Evolutionary conservation across 345 rosid genomes (phyloP).

Genomic region (Camelina laxa): DNA sequence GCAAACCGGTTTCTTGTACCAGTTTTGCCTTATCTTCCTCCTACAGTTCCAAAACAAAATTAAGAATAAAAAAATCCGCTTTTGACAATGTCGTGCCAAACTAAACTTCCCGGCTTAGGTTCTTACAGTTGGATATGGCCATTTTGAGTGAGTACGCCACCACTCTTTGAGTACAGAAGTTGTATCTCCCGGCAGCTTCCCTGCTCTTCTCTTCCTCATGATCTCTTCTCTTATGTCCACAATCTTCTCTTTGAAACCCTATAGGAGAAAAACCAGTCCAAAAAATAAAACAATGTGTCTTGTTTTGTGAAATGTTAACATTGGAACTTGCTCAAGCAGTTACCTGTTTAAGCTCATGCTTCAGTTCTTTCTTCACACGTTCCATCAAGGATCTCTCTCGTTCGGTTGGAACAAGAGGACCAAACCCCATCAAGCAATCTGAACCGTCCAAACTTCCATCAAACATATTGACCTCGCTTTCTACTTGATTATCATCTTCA

Average conservation of each 20-base stretch:
- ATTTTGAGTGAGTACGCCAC: slow-evolving; percentile 92
- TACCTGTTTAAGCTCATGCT: slow-evolving; percentile 92
- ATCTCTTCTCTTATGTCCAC: slow-evolving; percentile 90
- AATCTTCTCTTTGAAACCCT: slow-evolving; percentile 90
- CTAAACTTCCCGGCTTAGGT: neutral
- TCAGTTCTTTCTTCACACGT: slow-evolving; percentile 82
- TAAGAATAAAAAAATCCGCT: neutral
- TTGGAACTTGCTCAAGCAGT: slow-evolving; percentile 10
- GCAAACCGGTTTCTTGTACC: slow-evolving; percentile 85
- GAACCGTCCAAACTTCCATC: slow-evolving; percentile 54
- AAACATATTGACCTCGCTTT: slow-evolving; percentile 66
- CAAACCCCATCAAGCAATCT: slow-evolving; percentile 73
- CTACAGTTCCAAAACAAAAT: slow-evolving; percentile 41
- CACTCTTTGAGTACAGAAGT: slow-evolving; percentile 77
- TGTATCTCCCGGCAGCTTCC: slow-evolving; percentile 89
- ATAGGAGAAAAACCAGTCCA: slow-evolving; percentile 1
- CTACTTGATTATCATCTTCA: slow-evolving; percentile 78
- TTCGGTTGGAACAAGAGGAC: slow-evolving; percentile 84
- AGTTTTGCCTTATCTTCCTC: slow-evolving; percentile 86
- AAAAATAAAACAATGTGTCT: neutral
- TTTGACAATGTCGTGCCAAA: neutral
- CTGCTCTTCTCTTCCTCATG: slow-evolving; percentile 87
- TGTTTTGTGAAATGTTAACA: neutral
- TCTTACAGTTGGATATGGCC: slow-evolving; percentile 93
- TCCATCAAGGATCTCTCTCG: slow-evolving; percentile 87